Base-by-base conservation (phyloP, 805 yeast species). In the Candida dendrica region DNA sequence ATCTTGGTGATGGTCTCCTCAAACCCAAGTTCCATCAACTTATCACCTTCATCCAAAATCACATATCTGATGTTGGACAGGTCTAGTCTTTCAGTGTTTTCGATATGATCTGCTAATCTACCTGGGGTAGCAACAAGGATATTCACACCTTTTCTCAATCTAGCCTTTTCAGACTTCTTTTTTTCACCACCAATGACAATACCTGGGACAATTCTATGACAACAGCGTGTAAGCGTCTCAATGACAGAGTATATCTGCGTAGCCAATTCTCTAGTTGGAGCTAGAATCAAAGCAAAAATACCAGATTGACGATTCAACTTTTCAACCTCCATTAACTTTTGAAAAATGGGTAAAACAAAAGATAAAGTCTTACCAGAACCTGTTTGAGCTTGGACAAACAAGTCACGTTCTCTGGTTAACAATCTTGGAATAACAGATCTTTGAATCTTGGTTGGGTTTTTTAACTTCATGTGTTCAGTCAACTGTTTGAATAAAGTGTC, bases 101-200 rank as follows among this genome's bases (percentile, higher is more conserved):
- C 95, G 47, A 93, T 78, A 68, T 93, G 99, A 60, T 93, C 99
- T 9, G 87, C 84, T 36, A 93, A 68, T 53, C 99, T 76, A 46
- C 99, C 99, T 2, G 99, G 99, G 0, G 99, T 93, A 11, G 95
- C 97, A 34, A 93, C 95, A n/a, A 93, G 72, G 29, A 93, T 80
- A 61, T 93, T 93, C 29, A 90, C 95, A 49, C 99, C 99, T 61
- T 91, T 91, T 58, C 99, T 75, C 29, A 93, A 65, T 54, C 99
- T 69, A 2, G 98, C 97, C 72, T 93, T 93, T 62, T 93, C 99
- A 2, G 95, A 77, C 58, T 93, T 95, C 62, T 91, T 91, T 74
- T 91, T 90, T 60, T 93, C 99, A 47, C 99, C 99, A 57, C 99
- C 99, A 64, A 89, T 89, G 20, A 93, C 95, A 34, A 90, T 77